Base-by-base conservation (phyloP, 352 stramenopile genomes). In the Phytophthora palmivora region DNA sequence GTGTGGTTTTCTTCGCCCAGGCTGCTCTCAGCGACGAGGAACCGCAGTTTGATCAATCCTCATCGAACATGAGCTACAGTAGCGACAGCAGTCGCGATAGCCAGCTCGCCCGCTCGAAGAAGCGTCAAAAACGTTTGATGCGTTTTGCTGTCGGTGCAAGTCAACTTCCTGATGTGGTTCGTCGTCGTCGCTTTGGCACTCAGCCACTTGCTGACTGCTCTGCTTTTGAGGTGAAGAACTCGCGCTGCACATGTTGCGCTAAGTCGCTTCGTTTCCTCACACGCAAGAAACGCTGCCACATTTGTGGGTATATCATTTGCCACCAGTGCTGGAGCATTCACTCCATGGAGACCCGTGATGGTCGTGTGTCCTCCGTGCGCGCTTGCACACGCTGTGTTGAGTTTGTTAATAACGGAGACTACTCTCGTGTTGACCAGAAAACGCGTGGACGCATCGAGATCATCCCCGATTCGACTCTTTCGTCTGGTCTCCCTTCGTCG, bases 211-310 rank as follows among this genome's bases (percentile, higher is more conserved):
- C 82, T 0, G 69, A 90, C 58, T 69, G 57, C 32, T 65, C 52
- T n/a, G 44, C 74, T 0, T 74, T 89, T 43, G 60, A 79, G 10
- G 67, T 71, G 5, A 79, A 62, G 14, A 92, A 89, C 65, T 61
- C 66, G 5, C 72, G 67, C 22, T 92, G 83, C 46, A 79, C 82
- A 24, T 82, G 74, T 56, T 92, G 83, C 34, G 77, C 72, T 10
- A 83, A 79, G 53, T 76, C 65, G 16, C 57, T 91, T 8, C 62
- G 54, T 4, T 45, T 76, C n/a, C 58, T 72, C 24, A 54, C 59
- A 2, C 62, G 56, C 10, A 77, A 81, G 55, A 78, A 73, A 37
- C 68, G 72, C 16, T 81, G 72, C 37, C 62, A 74, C 48, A 51
- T 81, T 7, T 81, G 72, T 30, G 69, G 68, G 14, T 78, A 78